Percentiles rank a stretch among this genome's conserved stretches.
phyloP scores from a whole-genome alignment of 768 basidiomycete genomes.

The Mycena sanguinolenta region DNA sequence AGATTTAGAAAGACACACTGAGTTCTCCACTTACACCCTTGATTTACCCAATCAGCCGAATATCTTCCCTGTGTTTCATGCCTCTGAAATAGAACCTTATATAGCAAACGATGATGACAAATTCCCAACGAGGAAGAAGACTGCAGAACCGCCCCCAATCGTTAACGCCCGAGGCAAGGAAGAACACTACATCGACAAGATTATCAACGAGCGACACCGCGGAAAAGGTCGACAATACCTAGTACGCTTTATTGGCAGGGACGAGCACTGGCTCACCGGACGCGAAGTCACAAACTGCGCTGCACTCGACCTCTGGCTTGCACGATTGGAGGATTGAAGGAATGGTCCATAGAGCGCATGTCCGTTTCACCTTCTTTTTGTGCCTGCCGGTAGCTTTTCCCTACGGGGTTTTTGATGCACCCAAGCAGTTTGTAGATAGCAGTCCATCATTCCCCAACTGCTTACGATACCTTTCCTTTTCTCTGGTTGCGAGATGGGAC shows the following conservation, averaged over 20 bases:
- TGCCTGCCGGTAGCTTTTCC: no score
- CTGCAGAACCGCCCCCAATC: not conserved
- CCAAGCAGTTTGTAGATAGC: no score
- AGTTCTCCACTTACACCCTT: constrained; percentile 33
- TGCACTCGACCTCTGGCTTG: constrained; percentile 12
- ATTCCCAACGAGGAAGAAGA: constrained; percentile 44
- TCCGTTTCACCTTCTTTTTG: no score
- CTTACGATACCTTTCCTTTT: no score
- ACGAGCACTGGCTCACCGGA: constrained; percentile 45
- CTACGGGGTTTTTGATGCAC: no score
- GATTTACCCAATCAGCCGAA: constrained; percentile 26
- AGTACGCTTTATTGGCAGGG: constrained; percentile 19
- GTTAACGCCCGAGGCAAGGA: constrained; percentile 25
- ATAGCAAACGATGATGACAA: constrained; percentile 39
- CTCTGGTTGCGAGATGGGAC: no score
- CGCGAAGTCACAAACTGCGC: constrained; percentile 38
- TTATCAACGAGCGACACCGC: constrained; percentile 42
- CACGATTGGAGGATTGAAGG: not conserved
- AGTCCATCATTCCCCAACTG: no score
- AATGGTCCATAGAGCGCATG: no score
- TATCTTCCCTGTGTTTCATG: constrained; percentile 47
- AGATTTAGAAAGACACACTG: not conserved
- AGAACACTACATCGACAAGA: constrained; percentile 43
- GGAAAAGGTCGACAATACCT: constrained; percentile 17
- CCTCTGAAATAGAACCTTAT: constrained; percentile 39